A percentile compares a stretch with the other conserved stretches of the same genome.
phyloP scores from a whole-genome alignment of 768 basidiomycete genomes.

The Leccinum variicolor region DNA sequence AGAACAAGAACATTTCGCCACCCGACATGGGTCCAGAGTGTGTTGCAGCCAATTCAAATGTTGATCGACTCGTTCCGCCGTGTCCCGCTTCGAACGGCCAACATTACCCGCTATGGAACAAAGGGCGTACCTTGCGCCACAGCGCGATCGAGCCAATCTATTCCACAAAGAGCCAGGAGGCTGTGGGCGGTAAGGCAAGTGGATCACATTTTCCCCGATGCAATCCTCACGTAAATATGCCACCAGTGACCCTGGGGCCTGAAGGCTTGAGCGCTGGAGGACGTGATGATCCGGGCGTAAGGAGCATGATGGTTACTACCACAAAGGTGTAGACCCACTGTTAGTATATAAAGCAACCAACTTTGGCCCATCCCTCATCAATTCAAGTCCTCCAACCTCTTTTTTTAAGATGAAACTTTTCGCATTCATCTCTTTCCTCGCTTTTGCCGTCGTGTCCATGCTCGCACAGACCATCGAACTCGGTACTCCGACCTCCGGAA shows the following conservation, averaged over 20 bases:
- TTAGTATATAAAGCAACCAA: slow-evolving; percentile 2
- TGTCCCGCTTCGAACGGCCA: neutral
- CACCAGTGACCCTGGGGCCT: neutral
- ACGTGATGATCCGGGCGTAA: neutral
- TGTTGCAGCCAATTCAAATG: neutral
- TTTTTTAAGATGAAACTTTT: slow-evolving; percentile 18
- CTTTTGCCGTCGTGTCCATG: slow-evolving; percentile 4
- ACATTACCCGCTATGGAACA: neutral
- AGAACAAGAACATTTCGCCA: neutral
- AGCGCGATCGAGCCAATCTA: neutral
- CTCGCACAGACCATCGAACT: slow-evolving; percentile 29
- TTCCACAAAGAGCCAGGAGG: neutral
- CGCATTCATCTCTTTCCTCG: slow-evolving; percentile 4
- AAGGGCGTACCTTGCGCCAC: neutral
- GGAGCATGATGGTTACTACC: too few relatives aligned
- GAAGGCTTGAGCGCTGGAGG: neutral
- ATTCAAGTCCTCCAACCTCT: neutral
- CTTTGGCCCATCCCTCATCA: neutral
- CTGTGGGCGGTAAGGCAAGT: neutral
- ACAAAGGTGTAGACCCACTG: neutral
- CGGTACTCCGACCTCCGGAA: slow-evolving; percentile 20
- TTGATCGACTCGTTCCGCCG: neutral
- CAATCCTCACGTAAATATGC: neutral
- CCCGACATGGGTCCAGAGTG: neutral
- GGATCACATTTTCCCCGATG: neutral